Percentiles rank a stretch among this genome's conserved stretches.
phyloP scores from a whole-genome alignment of 2,329 filamentous ascomycete species.

The Trichophyton rubrum region DNA sequence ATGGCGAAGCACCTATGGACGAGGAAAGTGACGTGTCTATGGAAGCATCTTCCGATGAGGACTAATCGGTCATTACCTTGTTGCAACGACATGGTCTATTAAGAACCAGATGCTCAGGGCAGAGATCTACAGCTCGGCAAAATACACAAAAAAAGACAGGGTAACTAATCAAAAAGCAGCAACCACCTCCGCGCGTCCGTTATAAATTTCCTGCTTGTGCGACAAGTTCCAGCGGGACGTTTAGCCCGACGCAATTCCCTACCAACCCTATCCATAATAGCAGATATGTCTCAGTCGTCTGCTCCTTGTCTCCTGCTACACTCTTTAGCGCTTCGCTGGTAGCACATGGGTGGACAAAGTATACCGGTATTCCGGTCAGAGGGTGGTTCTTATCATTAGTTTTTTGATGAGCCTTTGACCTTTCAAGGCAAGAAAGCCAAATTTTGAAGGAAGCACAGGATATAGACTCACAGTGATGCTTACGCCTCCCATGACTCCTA shows the following conservation, averaged over 20 bases:
- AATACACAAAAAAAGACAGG: background rate
- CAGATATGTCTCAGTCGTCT: slow-evolving; percentile 54
- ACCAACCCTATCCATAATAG: slow-evolving; percentile 82
- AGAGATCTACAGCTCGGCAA: background rate
- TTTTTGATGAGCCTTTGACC: slow-evolving; percentile 14
- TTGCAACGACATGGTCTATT: too few species aligned
- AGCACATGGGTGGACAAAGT: slow-evolving; percentile 88
- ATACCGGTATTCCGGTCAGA: slow-evolving; percentile 60
- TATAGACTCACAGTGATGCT: slow-evolving; percentile 57
- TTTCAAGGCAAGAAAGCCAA: background rate
- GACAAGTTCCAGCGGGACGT: slow-evolving; percentile 57
- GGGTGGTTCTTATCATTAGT: slow-evolving; percentile 60
- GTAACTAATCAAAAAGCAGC: background rate
- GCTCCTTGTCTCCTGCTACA: slow-evolving; percentile 37
- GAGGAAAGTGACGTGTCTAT: slow-evolving; percentile 57
- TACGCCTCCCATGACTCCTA: slow-evolving; percentile 58
- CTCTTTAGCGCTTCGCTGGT: slow-evolving; percentile 66
- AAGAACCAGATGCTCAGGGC: background rate
- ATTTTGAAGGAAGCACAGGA: background rate
- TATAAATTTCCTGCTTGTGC: background rate
- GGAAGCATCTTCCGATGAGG: slow-evolving; percentile 62
- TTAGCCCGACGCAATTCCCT: slow-evolving; percentile 65
- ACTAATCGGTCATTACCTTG: slow-evolving; percentile 32
- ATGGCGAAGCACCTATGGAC: slow-evolving; percentile 45
- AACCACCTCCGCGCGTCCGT: background rate